These are phyloP conservation scores for Phytopythium oedochilum DNA, from an alignment of 352 stramenopile species.

Conservation along the genomic window DNA sequence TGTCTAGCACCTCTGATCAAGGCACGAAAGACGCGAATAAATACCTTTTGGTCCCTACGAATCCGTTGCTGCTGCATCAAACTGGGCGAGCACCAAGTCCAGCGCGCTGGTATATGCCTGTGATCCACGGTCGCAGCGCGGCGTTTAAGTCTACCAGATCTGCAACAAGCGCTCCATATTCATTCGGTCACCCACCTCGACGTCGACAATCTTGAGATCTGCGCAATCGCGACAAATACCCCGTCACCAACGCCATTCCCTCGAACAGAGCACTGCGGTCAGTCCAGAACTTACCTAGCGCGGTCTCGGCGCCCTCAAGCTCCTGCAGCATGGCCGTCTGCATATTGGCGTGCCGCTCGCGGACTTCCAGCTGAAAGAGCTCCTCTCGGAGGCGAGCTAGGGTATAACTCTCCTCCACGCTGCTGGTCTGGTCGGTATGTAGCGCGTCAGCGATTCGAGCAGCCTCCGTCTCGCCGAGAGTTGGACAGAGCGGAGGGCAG, in stretches of 20 bases:
- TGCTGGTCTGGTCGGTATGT: not conserved
- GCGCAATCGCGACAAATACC: not conserved
- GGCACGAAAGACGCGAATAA: no score
- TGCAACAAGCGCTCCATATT: not conserved
- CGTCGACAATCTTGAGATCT: conserved; percentile 43
- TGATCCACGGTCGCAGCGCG: not conserved
- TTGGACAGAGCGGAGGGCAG: not conserved
- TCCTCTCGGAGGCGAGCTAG: conserved; percentile 31
- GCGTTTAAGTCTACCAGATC: not conserved
- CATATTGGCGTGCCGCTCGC: conserved; percentile 31
- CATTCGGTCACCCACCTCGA: conserved; percentile 22
- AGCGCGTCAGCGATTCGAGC: conserved; percentile 15
- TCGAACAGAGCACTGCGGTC: no score
- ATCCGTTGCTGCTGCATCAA: conserved; percentile 12
- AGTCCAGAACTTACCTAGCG: conserved; percentile 30
- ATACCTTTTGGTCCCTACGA: not conserved
- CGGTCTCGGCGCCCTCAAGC: conserved; percentile 24
- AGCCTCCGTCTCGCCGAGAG: conserved; percentile 13
- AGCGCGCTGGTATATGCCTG: conserved; percentile 38
- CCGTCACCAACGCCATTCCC: not conserved
- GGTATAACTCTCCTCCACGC: conserved; percentile 1
- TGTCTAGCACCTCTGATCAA: no score
- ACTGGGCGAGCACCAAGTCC: conserved; percentile 50
- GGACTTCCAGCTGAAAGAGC: conserved; percentile 51
- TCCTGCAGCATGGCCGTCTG: conserved; percentile 32